Evolutionary conservation across 257 asterid species (phyloP).

Genomic region (Primulina eburnea): DNA sequence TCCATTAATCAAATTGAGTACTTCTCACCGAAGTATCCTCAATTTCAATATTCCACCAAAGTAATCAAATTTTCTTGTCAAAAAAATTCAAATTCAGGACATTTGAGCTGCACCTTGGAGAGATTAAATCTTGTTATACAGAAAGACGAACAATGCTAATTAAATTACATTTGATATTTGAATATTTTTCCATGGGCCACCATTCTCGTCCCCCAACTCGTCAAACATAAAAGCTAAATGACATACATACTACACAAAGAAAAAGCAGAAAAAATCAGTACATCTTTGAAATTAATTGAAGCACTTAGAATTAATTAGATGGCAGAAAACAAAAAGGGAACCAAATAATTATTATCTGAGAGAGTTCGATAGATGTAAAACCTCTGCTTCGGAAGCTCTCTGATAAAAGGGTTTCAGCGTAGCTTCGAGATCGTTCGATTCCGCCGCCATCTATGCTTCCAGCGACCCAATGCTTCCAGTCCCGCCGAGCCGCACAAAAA

Average conservation of each 20-base stretch:
- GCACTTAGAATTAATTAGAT: no score
- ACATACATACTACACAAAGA: not conserved
- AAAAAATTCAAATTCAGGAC: not conserved
- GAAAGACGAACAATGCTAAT: not conserved
- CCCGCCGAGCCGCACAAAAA: not conserved
- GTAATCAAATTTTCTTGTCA: not conserved
- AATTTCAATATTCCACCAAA: not conserved
- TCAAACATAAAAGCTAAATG: not conserved
- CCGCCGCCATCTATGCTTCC: not conserved
- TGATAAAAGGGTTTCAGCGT: not conserved
- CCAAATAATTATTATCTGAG: not conserved
- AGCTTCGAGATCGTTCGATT: not conserved
- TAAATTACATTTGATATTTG: not conserved
- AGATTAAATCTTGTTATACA: not conserved
- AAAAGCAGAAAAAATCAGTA: not conserved
- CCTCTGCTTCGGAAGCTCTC: constrained; percentile 1
- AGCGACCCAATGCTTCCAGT: not conserved
- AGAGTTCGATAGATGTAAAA: not conserved
- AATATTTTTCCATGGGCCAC: not conserved
- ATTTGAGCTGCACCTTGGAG: not conserved
- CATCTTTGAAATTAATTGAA: no score
- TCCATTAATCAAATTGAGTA: no score
- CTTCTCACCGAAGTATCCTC: not conserved
- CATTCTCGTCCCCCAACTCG: not conserved
- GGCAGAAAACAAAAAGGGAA: not conserved